Conservation (phyloP, 2,329 filamentous ascomycete genomes). For the Cordyceps fumosorosea region DNA sequence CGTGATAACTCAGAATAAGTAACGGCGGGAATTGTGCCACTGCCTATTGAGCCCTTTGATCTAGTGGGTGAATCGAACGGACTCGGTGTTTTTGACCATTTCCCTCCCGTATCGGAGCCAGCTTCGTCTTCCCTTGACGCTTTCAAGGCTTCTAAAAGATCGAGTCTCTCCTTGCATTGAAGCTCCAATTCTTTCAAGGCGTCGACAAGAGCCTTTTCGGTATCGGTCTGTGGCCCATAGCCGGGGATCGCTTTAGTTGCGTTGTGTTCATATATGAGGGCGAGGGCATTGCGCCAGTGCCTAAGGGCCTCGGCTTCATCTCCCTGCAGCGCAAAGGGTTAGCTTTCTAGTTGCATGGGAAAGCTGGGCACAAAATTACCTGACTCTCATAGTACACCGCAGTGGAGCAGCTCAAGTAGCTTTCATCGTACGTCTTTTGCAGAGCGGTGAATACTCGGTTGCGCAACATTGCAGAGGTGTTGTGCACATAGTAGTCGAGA, state of each 20-base stretch:
- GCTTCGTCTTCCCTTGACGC: constrained; percentile 46
- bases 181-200: constrained; percentile 77
- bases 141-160: constrained; percentile 75
- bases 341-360: not conserved
- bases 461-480: constrained; percentile 42
- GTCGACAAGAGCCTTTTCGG: constrained; percentile 74
- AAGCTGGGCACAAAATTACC: constrained; percentile 42
- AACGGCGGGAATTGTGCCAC: constrained; percentile 74
- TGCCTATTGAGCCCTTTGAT: constrained; percentile 61
- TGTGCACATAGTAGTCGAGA: constrained; percentile 22
- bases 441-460: constrained; percentile 60
- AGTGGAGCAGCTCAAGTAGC: constrained; percentile 89
- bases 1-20: constrained; percentile 77
- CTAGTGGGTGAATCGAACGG: constrained; percentile 18
- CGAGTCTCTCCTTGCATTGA: constrained; percentile 89
- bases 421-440: constrained; percentile 97
- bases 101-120: constrained; percentile 12
- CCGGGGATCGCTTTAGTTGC: constrained; percentile 64
- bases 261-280: constrained; percentile 82
- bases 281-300: constrained; percentile 83
- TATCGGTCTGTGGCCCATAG: constrained; percentile 68
- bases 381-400: constrained; percentile 94
- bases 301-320: constrained; percentile 86
- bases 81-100: constrained; percentile 19
- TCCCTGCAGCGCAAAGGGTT: constrained; percentile 46